Percentiles rank a stretch among this genome's conserved stretches.
Conservation (phyloP, 2,329 filamentous ascomycete species). For the Aspergillus texensis region DNA sequence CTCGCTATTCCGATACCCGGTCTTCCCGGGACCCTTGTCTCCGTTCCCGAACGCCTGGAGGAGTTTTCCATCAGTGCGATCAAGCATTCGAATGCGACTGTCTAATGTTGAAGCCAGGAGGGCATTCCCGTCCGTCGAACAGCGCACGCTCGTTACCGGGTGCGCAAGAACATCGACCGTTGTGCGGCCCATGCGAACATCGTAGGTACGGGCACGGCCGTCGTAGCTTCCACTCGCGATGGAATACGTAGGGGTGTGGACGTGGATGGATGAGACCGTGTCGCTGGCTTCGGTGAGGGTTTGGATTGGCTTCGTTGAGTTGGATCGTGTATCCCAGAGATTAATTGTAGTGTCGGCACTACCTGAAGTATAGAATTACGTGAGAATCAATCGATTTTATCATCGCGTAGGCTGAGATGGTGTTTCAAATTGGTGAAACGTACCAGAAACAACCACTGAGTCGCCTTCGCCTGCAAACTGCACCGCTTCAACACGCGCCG, state of each 20-base stretch:
- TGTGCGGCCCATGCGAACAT: conserved; percentile 73
- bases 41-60: conserved; percentile 69
- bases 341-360: conserved; percentile 48
- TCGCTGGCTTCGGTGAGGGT: conserved; percentile 45
- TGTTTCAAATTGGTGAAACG: not conserved
- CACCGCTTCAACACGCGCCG: conserved; percentile 74
- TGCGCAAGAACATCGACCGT: conserved; percentile 68
- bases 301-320: conserved; percentile 46
- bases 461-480: conserved; percentile 77
- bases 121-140: conserved; percentile 73
- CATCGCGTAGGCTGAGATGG: not conserved
- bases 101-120: conserved; percentile 77
- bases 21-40: conserved; percentile 16
- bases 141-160: conserved; percentile 73
- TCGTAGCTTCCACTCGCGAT: conserved; percentile 81
- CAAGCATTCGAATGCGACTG: conserved; percentile 76
- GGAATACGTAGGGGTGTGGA: conserved; percentile 43
- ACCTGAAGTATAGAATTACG: conserved; percentile 29
- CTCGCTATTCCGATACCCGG: conserved; percentile 62
- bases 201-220: conserved; percentile 78
- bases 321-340: conserved; percentile 46
- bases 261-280: conserved; percentile 44
- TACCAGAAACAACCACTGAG: conserved; percentile 67
- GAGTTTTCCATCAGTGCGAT: conserved; percentile 72
- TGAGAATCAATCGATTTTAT: not conserved